Evolutionary conservation across 2,329 filamentous ascomycete genomes (phyloP).

Genomic region (Talaromyces sp.): DNA sequence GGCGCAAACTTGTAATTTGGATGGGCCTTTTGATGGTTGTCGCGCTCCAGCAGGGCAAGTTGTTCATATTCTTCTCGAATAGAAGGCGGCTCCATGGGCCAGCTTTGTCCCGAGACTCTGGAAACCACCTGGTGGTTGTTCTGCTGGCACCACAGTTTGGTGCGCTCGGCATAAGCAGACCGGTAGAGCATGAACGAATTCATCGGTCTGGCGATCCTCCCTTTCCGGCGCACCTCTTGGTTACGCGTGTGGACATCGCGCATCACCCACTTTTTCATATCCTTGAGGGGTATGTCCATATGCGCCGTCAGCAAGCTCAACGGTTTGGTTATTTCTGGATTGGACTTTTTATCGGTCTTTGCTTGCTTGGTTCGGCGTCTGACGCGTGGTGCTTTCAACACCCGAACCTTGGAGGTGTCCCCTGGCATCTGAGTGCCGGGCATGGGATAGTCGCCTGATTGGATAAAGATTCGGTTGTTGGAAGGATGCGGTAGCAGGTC

Average conservation of each 20-base stretch:
- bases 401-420: constrained; percentile 13
- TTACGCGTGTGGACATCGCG: constrained; percentile 62
- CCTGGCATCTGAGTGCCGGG: neutral
- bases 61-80: constrained; percentile 71
- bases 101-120: constrained; percentile 77
- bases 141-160: constrained; percentile 72
- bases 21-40: constrained; percentile 79
- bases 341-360: constrained; percentile 11
- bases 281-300: constrained; percentile 55
- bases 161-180: constrained; percentile 82
- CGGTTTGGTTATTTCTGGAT: constrained; percentile 13
- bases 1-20: constrained; percentile 94
- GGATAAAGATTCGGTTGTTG: neutral
- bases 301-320: constrained; percentile 18
- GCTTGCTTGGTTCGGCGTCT: constrained; percentile 14
- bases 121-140: constrained; percentile 95
- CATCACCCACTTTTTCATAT: constrained; percentile 77
- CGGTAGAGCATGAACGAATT: constrained; percentile 98
- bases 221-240: constrained; percentile 61
- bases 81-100: constrained; percentile 71
- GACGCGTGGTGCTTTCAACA: constrained; percentile 15
- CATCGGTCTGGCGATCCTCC: constrained; percentile 86
- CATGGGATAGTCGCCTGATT: neutral
- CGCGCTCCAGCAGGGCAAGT: constrained; percentile 73
- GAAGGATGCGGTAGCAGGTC: neutral